These are phyloP conservation scores for Salmacisia buchloeana DNA, from an alignment of 1,284 basidiomycete species.

Conservation along the genomic window DNA sequence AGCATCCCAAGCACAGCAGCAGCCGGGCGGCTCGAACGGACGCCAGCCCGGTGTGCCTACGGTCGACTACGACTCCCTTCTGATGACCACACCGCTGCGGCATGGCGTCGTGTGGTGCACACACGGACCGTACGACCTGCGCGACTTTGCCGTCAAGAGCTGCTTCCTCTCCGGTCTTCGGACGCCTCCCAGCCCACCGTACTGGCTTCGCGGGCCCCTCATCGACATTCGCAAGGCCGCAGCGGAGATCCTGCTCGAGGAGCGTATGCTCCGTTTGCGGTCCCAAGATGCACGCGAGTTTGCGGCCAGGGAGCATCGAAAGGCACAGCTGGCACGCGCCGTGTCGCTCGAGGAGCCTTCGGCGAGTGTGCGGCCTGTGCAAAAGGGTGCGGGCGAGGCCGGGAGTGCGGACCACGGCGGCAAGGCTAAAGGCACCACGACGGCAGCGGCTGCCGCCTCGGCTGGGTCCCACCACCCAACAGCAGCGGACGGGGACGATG, in stretches of 20 bases:
- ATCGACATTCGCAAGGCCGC: constrained; percentile 50
- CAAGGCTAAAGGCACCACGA: neutral
- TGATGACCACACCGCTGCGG: constrained; percentile 6
- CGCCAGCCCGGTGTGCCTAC: neutral
- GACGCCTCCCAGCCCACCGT: constrained; percentile 15
- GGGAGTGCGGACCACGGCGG: neutral
- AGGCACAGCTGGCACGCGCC: neutral
- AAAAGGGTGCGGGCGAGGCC: constrained; percentile 14
- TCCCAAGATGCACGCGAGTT: constrained; percentile 2
- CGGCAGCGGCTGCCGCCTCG: neutral
- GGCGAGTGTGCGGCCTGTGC: constrained; percentile 16
- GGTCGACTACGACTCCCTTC: neutral
- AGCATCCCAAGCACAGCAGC: neutral
- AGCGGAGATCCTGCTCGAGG: constrained; percentile 22
- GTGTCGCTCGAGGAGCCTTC: constrained; percentile 11
- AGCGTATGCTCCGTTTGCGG: constrained; percentile 15
- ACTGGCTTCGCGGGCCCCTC: constrained; percentile 32
- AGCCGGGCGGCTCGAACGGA: neutral
- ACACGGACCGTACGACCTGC: constrained; percentile 61
- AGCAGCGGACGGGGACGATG: neutral
- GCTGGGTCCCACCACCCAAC: neutral
- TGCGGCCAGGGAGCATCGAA: neutral
- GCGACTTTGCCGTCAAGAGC: constrained; percentile 69
- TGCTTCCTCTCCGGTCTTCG: constrained; percentile 63
- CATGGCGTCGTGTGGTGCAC: constrained; percentile 54